A percentile compares a stretch with the other conserved stretches of the same genome.
Conservation (phyloP, 176 grass and related monocot species). For the Hsuehochloa calcarea region DNA sequence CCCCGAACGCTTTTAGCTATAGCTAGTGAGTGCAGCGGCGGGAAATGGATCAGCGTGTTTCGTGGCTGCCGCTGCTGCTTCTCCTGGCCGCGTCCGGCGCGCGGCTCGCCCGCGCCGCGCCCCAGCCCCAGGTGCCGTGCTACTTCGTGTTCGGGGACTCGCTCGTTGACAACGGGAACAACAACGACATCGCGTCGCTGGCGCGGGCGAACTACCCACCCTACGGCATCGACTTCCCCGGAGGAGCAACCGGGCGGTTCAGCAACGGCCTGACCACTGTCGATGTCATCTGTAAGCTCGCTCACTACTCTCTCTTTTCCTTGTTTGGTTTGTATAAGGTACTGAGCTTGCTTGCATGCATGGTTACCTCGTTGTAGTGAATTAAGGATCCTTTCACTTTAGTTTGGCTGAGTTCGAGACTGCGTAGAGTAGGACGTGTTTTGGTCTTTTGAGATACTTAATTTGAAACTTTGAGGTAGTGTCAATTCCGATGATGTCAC, state of each 20-base stretch:
- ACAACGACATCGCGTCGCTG: constrained; percentile 88
- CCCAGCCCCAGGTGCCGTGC: constrained; percentile 77
- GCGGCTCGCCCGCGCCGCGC: constrained; percentile 5
- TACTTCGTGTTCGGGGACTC: constrained; percentile 99
- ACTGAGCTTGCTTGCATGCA: no score
- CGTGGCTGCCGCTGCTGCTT: not conserved
- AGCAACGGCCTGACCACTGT: constrained; percentile 85
- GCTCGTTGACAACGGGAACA: constrained; percentile 98
- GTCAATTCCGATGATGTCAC: not conserved
- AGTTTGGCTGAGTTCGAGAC: no score
- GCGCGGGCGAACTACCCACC: constrained; percentile 86
- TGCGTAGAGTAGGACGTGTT: no score
- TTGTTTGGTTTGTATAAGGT: constrained; percentile 45
- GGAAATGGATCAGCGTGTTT: constrained; percentile 18
- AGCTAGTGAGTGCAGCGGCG: not conserved
- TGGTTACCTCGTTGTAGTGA: no score
- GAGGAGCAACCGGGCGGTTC: constrained; percentile 74
- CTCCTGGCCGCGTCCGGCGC: not conserved
- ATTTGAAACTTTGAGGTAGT: not conserved
- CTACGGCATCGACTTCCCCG: constrained; percentile 91
- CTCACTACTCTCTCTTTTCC: constrained; percentile 35
- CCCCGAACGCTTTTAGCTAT: no score
- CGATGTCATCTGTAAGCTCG: constrained; percentile 58
- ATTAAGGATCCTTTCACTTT: no score
- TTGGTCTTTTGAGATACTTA: not conserved